phyloP scores from a whole-genome alignment of 2,329 filamentous ascomycete genomes.

The Fusarium drepaniforme region DNA sequence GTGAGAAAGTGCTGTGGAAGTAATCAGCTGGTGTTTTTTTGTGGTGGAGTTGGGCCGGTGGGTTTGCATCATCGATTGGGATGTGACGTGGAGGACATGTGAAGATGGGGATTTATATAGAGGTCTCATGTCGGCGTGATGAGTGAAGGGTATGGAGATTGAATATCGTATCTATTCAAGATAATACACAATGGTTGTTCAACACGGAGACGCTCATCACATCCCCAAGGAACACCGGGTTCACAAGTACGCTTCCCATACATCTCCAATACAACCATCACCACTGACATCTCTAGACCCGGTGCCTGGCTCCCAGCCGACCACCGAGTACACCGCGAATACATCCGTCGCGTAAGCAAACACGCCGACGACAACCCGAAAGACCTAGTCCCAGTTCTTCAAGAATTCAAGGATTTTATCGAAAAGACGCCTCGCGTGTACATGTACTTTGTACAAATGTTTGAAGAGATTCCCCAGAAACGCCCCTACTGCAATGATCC shows the following conservation, averaged over 20 bases:
- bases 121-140: neutral
- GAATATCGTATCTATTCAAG: neutral
- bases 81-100: constrained; percentile 22
- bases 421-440: constrained; percentile 73
- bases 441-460: constrained; percentile 77
- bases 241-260: constrained; percentile 54
- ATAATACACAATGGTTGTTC: constrained; percentile 57
- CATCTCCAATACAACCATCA: neutral
- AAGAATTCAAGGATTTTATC: constrained; percentile 76
- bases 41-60: constrained; percentile 11
- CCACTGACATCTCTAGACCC: constrained; percentile 49
- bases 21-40: neutral
- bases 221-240: constrained; percentile 63
- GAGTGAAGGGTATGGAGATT: neutral
- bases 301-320: constrained; percentile 75
- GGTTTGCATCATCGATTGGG: constrained; percentile 42
- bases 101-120: neutral
- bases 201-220: constrained; percentile 63
- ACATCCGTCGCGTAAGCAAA: constrained; percentile 68
- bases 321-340: constrained; percentile 71
- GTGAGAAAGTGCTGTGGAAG: neutral
- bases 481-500: constrained; percentile 72
- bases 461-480: constrained; percentile 73
- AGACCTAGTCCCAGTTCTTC: constrained; percentile 68
- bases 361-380: constrained; percentile 65